Evolutionary conservation across 2,329 filamentous ascomycete genomes (phyloP), one percentile per base, ranked within the genome.

Genomic region (Trichophaea hybrida): DNA sequence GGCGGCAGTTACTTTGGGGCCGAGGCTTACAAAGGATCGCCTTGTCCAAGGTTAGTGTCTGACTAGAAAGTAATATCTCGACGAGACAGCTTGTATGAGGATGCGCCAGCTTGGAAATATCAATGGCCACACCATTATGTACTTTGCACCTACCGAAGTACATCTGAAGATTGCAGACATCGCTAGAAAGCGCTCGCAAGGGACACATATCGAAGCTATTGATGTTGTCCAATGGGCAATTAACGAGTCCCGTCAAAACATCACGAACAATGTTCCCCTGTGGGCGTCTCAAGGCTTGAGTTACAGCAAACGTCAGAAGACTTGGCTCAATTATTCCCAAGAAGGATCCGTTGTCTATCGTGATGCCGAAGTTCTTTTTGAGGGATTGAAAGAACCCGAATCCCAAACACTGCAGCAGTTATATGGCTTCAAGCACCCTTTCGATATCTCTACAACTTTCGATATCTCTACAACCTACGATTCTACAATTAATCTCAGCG

Each of bases 1-100:
- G 0, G 86, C 84, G 0, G 80, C 80, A 0, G 80, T 90, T 0
- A 88, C 84, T 0, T 69, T 91, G 0, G 84, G 85, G 0, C 75
- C 81, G 0, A 74, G 75, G 5, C 64, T 88, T 0, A 84, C 80
- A 0, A 90, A 89, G 61, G 86, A 90, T 62, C 73, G 77, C 7
- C 68, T 88, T 0, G 79, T 83, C 0, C 85, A 90, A 76, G 83
- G 81, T 44, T 58, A 15, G n/a, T 13, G 5, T 5, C 31, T 6
- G 6, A 6, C 13, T 59, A 35, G 8, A 34, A n/a, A 8, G 12
- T 31, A 2, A 7, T 40, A 7, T 40, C 37, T 40, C 7, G n/a
- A 7, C 7, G 7, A 7, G n/a, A 24, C 40, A 81, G 83, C 83
- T 0, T 86, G 82, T 60, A 86, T 85, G 81, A 71, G 85, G 31